phyloP scores from a whole-genome alignment of 1,284 basidiomycete genomes.

The Athelia sp. region DNA sequence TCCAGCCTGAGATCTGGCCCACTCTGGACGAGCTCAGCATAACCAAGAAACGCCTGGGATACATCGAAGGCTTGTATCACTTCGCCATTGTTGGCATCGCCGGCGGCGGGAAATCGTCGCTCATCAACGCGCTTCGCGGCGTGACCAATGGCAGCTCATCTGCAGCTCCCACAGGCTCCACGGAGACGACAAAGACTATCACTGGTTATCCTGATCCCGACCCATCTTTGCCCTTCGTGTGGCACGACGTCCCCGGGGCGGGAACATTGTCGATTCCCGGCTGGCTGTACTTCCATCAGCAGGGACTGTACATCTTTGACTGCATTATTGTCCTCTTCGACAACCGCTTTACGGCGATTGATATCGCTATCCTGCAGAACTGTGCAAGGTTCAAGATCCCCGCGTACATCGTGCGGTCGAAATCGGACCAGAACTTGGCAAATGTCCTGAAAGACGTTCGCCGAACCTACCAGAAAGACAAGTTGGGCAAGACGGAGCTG shows the following conservation, averaged over 20 bases:
- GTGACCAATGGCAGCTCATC: constrained; percentile 16
- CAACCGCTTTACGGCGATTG: too few relatives aligned
- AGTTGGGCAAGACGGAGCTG: too few relatives aligned
- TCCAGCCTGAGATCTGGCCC: constrained; percentile 24
- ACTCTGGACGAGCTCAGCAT: constrained; percentile 17
- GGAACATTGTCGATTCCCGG: constrained; percentile 25
- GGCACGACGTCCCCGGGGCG: constrained; percentile 33
- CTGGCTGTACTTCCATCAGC: constrained; percentile 32
- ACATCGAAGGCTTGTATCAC: constrained; percentile 23
- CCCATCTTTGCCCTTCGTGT: constrained; percentile 19
- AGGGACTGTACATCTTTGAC: constrained; percentile 32
- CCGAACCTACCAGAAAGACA: constrained; percentile 17
- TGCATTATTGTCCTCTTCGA: too few relatives aligned
- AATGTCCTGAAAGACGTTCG: constrained; percentile 24
- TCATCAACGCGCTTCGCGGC: constrained; percentile 29
- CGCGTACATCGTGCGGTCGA: constrained; percentile 28
- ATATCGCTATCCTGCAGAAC: too few relatives aligned
- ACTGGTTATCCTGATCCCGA: constrained; percentile 22
- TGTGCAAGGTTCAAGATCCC: constrained; percentile 26
- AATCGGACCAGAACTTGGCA: constrained; percentile 26
- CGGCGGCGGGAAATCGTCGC: constrained; percentile 31
- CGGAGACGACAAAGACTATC: too few relatives aligned
- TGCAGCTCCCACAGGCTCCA: constrained; percentile 26
- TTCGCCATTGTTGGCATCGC: constrained; percentile 27
- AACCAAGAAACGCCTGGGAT: constrained; percentile 18